Evolutionary conservation across 2,329 filamentous ascomycete genomes (phyloP).

Genomic region (Ambrosiella cleistominuta): DNA sequence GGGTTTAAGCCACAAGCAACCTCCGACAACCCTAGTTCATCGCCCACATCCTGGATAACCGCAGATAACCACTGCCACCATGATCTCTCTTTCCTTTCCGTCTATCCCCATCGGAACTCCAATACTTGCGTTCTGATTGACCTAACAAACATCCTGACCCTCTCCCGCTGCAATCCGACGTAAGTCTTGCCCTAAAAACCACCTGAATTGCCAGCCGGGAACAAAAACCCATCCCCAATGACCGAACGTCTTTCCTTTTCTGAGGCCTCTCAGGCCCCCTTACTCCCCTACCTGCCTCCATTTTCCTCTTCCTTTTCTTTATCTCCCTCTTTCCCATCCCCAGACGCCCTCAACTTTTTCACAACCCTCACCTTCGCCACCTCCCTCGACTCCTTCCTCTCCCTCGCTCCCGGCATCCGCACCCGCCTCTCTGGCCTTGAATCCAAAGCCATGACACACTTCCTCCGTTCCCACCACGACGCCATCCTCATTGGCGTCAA

Average conservation of each 20-base stretch:
- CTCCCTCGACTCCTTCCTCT: conserved; percentile 68
- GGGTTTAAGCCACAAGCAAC: too few species aligned
- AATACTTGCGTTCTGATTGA: too few species aligned
- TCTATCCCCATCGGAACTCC: too few species aligned
- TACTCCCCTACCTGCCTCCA: conserved; percentile 21
- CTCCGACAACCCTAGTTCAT: too few species aligned
- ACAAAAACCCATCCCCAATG: conserved; percentile 16
- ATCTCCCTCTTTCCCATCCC: neutral
- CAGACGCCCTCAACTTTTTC: conserved; percentile 21
- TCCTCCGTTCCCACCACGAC: conserved; percentile 63
- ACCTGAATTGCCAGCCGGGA: too few species aligned
- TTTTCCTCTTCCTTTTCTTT: neutral
- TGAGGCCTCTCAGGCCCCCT: conserved; percentile 18
- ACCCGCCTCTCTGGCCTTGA: conserved; percentile 67
- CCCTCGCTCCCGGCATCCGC: conserved; percentile 60
- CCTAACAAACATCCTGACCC: too few species aligned
- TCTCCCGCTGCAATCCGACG: too few species aligned
- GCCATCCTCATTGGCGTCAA: conserved; percentile 74
- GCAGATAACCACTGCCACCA: too few species aligned
- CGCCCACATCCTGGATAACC: too few species aligned
- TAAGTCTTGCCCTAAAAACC: too few species aligned
- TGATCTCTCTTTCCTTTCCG: too few species aligned
- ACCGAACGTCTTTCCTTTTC: conserved; percentile 21
- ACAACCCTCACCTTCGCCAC: conserved; percentile 80
- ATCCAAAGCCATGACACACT: conserved; percentile 87